Evolutionary conservation across 768 basidiomycete species (phyloP).

Genomic region (Calocybe indica): DNA sequence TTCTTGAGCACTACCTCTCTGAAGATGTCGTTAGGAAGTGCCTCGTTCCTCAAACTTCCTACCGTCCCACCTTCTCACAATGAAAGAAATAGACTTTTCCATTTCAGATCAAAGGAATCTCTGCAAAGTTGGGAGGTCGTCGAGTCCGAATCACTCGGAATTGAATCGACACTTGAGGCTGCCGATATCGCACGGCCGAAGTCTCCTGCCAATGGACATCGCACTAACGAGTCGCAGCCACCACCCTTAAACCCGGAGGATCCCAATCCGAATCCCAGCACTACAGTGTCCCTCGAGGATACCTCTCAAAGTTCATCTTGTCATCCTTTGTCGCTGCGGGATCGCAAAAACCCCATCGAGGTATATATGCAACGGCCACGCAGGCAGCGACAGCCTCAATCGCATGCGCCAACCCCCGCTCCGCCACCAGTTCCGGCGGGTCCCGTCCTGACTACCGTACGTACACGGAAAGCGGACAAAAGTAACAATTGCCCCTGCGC

Average conservation of each 20-base stretch:
- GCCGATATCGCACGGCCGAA: neutral
- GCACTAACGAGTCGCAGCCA: conserved; percentile 17
- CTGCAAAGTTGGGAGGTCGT: conserved; percentile 45
- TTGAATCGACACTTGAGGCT: conserved; percentile 20
- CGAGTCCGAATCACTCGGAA: conserved; percentile 18
- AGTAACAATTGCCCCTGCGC: conserved; percentile 15
- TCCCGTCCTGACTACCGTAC: conserved; percentile 25
- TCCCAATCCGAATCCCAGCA: conserved; percentile 1
- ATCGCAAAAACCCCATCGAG: conserved; percentile 19
- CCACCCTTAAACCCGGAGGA: conserved; percentile 3
- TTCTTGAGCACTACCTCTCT: conserved; percentile 45
- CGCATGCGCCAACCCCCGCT: conserved; percentile 10
- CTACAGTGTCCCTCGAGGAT: conserved; percentile 6
- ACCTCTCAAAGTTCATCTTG: conserved; percentile 4
- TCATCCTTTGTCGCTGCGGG: conserved; percentile 14
- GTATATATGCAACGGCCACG: conserved; percentile 15
- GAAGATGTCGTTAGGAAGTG: conserved; percentile 24
- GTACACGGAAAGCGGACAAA: conserved; percentile 18
- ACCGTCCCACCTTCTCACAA: conserved; percentile 30
- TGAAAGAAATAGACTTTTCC: conserved; percentile 35
- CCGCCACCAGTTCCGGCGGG: conserved; percentile 13
- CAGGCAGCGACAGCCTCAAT: conserved; percentile 7
- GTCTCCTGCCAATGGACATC: conserved; percentile 12
- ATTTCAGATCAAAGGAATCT: conserved; percentile 18
- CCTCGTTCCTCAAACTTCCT: conserved; percentile 27